phyloP scores from a whole-genome alignment of 1,139 yeast species.

The Zygosaccharomyces sapae region DNA sequence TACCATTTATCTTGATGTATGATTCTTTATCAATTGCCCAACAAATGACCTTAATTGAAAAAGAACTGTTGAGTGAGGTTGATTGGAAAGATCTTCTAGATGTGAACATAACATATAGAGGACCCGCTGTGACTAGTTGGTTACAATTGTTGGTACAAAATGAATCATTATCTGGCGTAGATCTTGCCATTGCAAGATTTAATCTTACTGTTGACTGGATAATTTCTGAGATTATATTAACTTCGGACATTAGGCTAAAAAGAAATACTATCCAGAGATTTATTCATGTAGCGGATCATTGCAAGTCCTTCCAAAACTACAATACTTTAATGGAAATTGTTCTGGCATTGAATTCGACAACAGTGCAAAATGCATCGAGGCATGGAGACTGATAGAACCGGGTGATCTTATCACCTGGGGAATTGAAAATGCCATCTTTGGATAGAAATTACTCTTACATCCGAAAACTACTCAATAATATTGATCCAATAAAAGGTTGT shows the following conservation, averaged over 20 bases:
- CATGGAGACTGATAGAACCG: slow-evolving; percentile 64
- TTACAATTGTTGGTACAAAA: slow-evolving; percentile 65
- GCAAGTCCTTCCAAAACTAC: slow-evolving; percentile 69
- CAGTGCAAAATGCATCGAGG: slow-evolving; percentile 57
- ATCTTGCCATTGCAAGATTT: slow-evolving; percentile 81
- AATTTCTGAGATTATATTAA: slow-evolving; percentile 76
- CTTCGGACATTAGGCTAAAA: slow-evolving; percentile 55
- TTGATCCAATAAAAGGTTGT: slow-evolving; percentile 72
- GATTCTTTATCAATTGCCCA: slow-evolving; percentile 63
- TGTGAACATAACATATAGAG: slow-evolving; percentile 63
- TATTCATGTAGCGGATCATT: slow-evolving; percentile 78
- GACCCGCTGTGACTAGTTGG: slow-evolving; percentile 83
- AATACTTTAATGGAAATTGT: slow-evolving; percentile 85
- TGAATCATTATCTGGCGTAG: slow-evolving; percentile 63
- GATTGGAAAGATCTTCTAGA: slow-evolving; percentile 92
- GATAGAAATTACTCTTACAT: slow-evolving; percentile 61
- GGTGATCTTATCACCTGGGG: slow-evolving; percentile 59
- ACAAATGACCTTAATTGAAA: slow-evolving; percentile 81
- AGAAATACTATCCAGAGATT: slow-evolving; percentile 69
- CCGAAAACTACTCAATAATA: slow-evolving; percentile 56
- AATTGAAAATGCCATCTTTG: slow-evolving; percentile 62
- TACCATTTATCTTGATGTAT: slow-evolving; percentile 75
- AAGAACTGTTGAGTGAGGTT: slow-evolving; percentile 74
- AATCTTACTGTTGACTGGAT: slow-evolving; percentile 91
- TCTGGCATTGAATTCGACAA: slow-evolving; percentile 73